phyloP scores from a whole-genome alignment of 495 filamentous ascomycete species.

The Pseudoneurospora amorphoporcata region DNA sequence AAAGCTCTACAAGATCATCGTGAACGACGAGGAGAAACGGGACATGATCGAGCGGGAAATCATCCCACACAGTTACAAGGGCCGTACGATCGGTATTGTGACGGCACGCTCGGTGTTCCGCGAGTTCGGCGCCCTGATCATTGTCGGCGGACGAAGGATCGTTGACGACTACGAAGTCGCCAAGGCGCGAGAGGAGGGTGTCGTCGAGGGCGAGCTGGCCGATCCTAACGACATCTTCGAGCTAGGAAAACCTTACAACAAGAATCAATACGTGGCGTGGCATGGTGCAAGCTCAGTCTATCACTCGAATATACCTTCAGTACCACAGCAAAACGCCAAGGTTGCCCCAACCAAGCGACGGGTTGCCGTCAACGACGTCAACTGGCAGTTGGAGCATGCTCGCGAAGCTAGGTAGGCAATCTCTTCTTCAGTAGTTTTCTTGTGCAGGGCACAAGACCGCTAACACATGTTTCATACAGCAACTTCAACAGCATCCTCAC shows the following conservation, averaged over 20 bases:
- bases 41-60: conserved; percentile 89
- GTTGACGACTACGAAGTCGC: conserved; percentile 83
- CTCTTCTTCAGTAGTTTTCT: neutral
- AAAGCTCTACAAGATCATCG: conserved; percentile 89
- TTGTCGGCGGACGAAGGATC: conserved; percentile 79
- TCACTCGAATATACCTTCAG: conserved; percentile 67
- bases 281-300: conserved; percentile 93
- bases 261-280: conserved; percentile 97
- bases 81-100: conserved; percentile 92
- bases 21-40: conserved; percentile 83
- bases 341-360: conserved; percentile 58
- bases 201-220: conserved; percentile 80
- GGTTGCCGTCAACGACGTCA: conserved; percentile 84
- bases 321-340: conserved; percentile 68
- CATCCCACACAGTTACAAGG: conserved; percentile 97
- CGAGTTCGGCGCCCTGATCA: conserved; percentile 88
- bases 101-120: conserved; percentile 94
- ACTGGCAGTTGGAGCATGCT: conserved; percentile 95
- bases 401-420: conserved; percentile 68
- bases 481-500: conserved; percentile 68
- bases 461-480: conserved; percentile 33
- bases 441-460: neutral
- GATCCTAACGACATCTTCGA: conserved; percentile 73
- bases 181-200: conserved; percentile 65
- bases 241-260: conserved; percentile 72